phyloP scores from a whole-genome alignment of 129 eudicot species.

The Rutidosis leptorrhynchoides region DNA sequence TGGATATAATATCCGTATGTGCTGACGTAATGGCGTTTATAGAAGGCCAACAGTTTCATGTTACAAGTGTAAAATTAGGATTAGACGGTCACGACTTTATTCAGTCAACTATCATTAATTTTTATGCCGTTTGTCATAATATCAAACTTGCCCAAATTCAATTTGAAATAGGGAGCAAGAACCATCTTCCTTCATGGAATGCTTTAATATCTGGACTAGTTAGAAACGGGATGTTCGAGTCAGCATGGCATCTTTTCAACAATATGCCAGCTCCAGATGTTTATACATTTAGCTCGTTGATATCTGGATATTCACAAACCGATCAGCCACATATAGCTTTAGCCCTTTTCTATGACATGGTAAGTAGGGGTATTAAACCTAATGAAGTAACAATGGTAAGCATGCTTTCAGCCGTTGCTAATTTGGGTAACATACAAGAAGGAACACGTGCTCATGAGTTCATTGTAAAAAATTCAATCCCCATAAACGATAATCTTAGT shows the following conservation, averaged over 20 bases:
- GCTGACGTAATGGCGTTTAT: constrained; percentile 43
- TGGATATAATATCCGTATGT: constrained; percentile 63
- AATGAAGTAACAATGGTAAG: constrained; percentile 90
- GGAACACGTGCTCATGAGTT: constrained; percentile 73
- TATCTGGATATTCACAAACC: constrained; percentile 75
- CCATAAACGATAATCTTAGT: constrained; percentile 58
- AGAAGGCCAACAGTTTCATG: constrained; percentile 73
- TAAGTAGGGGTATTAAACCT: constrained; percentile 50
- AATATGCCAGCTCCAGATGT: constrained; percentile 77
- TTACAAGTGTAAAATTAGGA: constrained; percentile 50
- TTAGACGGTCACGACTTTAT: constrained; percentile 53
- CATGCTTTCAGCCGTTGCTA: constrained; percentile 76
- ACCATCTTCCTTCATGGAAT: constrained; percentile 72
- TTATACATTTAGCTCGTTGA: constrained; percentile 90
- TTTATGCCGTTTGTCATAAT: constrained; percentile 60
- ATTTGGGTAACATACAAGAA: constrained; percentile 58
- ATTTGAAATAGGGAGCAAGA: constrained; percentile 55
- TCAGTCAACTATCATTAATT: constrained; percentile 71
- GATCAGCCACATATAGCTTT: constrained; percentile 51
- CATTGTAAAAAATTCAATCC: constrained; percentile 49
- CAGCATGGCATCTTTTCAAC: constrained; percentile 50
- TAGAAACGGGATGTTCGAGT: constrained; percentile 56
- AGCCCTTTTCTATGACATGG: constrained; percentile 67
- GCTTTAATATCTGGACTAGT: constrained; percentile 69
- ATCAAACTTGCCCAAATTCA: constrained; percentile 55